phyloP scores from a whole-genome alignment of 345 rosid genomes.

The Eutrema yunnanense region DNA sequence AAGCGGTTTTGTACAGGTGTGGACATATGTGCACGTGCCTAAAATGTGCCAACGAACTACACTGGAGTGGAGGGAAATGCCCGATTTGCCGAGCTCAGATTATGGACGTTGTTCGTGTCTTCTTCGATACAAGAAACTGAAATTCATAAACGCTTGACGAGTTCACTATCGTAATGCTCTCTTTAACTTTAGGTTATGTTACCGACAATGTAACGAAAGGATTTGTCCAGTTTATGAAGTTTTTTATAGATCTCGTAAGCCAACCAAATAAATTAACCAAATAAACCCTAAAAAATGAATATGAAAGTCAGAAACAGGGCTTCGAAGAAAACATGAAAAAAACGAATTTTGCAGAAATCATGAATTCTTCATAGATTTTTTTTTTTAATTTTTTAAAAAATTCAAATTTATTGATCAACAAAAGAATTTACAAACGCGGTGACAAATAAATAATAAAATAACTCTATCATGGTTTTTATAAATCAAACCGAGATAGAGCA shows the following conservation, averaged over 20 bases:
- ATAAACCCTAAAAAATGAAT: background rate
- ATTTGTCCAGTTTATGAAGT: background rate
- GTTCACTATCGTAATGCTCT: constrained; percentile 1
- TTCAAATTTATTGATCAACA: no score
- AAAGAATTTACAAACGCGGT: no score
- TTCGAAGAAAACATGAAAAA: background rate
- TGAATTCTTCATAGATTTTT: background rate
- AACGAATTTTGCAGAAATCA: background rate
- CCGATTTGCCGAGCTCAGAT: constrained; percentile 75
- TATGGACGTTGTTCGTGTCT: constrained; percentile 68
- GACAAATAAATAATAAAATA: no score
- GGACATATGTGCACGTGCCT: constrained; percentile 91
- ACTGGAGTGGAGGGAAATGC: constrained; percentile 57
- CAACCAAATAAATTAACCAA: background rate
- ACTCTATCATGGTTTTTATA: no score
- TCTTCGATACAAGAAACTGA: constrained; percentile 38
- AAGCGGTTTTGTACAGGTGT: constrained; percentile 76
- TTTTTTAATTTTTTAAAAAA: no score
- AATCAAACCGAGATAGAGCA: no score
- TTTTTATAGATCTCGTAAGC: background rate
- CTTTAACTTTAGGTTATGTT: background rate
- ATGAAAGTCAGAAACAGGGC: background rate
- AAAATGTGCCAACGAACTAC: constrained; percentile 70
- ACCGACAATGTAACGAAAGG: background rate
- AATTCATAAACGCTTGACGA: background rate